Evolutionary conservation across 2,329 filamentous ascomycete genomes (phyloP), one percentile per base, ranked within the genome.

Genomic region (Arthrobotrys entomopaga): DNA sequence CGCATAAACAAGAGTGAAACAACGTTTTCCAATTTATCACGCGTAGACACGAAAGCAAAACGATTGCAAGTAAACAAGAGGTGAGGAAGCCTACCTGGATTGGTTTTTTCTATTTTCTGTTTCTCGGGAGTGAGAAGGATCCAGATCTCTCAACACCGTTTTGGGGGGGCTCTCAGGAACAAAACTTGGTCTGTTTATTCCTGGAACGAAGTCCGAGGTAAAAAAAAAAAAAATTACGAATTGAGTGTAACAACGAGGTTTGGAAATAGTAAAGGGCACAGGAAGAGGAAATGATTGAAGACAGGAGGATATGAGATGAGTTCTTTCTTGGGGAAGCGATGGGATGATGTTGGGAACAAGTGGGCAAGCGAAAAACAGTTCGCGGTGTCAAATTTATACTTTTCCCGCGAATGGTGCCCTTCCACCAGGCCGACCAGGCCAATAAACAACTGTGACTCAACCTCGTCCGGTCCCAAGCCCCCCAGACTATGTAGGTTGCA

Each of bases 361-460:
- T 46, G 53, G 29, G 50, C 22, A 26, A 48, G 49, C 22, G 34
- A 67, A 74, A 67, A 53, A 53, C 19, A 43, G 56, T 49, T 49
- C 24, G 16, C n/a, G 15, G 40, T 63, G 50, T 34, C 70, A 74
- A 74, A 74, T 74, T 74, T 74, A 74, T 74, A 74, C 63, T 74
- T 61, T 60, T 48, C 43, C 70, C 42, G 67, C 58, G 38, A 58
- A 67, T 42, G 46, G 38, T 57, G 29, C 8, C 19, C 16, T 26
- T n/a, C 42, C 13, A 24, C 50, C 61, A 48, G 57, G 26, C 63
- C 22, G 43, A 53, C 63, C 43, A 64, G 49, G 15, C 22, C 22
- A 29, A 50, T 29, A 57, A 34, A 20, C n/a, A 2, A 34, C 16
- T 29, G 58, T 74, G 63, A 73, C 46, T 73, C 67, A 73, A 74